phyloP scores from a whole-genome alignment of 139 green algal genomes.

The Klebsormidium nitens region DNA sequence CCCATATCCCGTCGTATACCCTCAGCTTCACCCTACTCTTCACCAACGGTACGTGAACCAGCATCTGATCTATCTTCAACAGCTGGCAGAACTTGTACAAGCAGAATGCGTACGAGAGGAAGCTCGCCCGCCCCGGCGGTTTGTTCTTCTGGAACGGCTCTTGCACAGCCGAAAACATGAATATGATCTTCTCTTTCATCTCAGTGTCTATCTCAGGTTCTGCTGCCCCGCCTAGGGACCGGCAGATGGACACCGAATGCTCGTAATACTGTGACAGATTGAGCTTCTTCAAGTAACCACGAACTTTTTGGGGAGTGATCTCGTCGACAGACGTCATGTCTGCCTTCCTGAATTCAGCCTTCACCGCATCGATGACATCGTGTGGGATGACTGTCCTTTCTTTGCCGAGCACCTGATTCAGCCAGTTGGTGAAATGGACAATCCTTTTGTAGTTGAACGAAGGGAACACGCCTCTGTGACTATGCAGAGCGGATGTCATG shows the following conservation, averaged over 20 bases:
- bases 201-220: neutral
- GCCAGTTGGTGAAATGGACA: no score
- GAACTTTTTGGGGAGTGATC: neutral
- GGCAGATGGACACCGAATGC: slow-evolving; percentile 19
- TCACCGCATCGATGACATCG: neutral
- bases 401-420: no score
- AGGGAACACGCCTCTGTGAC: no score
- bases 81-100: slow-evolving; percentile 31
- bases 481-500: no score
- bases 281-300: slow-evolving; percentile 30
- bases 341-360: neutral
- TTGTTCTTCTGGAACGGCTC: slow-evolving; percentile 14
- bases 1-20: slow-evolving; percentile 29
- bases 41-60: slow-evolving; percentile 16
- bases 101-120: slow-evolving; percentile 25
- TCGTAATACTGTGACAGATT: slow-evolving; percentile 31
- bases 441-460: no score
- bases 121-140: slow-evolving; percentile 16
- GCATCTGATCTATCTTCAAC: slow-evolving; percentile 13
- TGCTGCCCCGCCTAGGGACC: slow-evolving; percentile 11
- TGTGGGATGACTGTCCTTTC: no score
- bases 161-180: slow-evolving; percentile 32
- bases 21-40: slow-evolving; percentile 25
- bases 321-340: neutral
- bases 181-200: slow-evolving; percentile 15